Conservation (phyloP, 2,329 filamentous ascomycete species). For the Stagonosporopsis vannaccii region DNA sequence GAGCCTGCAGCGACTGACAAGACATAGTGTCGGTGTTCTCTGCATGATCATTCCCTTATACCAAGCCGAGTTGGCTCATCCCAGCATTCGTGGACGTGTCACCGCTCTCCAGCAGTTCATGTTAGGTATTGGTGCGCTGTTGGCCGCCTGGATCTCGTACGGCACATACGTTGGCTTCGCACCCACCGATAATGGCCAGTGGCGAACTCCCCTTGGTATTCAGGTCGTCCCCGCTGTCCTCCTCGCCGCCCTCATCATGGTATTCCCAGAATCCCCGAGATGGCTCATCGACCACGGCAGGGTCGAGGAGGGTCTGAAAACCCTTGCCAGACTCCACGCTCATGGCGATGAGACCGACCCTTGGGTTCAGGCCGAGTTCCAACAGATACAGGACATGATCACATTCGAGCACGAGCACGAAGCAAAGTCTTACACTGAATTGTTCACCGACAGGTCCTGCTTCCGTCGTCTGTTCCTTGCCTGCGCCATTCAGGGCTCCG, state of each 20-base stretch:
- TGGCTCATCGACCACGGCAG: constrained; percentile 79
- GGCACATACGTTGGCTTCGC: constrained; percentile 63
- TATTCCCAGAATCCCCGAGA: constrained; percentile 72
- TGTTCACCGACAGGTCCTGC: constrained; percentile 70
- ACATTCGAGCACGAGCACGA: constrained; percentile 71
- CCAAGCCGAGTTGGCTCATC: constrained; percentile 81
- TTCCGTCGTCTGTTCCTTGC: constrained; percentile 77
- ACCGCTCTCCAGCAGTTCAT: constrained; percentile 83
- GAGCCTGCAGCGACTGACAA: constrained; percentile 3
- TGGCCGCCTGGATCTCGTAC: constrained; percentile 77
- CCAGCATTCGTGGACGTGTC: constrained; percentile 76
- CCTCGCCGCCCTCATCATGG: constrained; percentile 69
- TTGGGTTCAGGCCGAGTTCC: constrained; percentile 76
- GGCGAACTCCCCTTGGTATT: constrained; percentile 71
- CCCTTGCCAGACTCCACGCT: constrained; percentile 73
- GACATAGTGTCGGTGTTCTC: constrained; percentile 63
- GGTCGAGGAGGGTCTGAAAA: constrained; percentile 69
- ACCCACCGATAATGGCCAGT: constrained; percentile 59
- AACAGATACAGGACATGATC: constrained; percentile 73
- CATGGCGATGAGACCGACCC: constrained; percentile 70
- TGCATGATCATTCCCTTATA: constrained; percentile 75
- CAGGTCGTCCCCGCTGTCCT: constrained; percentile 74
- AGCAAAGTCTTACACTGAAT: constrained; percentile 73
- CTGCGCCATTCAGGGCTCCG: constrained; percentile 71
- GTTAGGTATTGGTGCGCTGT: constrained; percentile 76